Evolutionary conservation across 176 grass and related monocot species (phyloP).

Genomic region (maize (Zea mays)): DNA sequence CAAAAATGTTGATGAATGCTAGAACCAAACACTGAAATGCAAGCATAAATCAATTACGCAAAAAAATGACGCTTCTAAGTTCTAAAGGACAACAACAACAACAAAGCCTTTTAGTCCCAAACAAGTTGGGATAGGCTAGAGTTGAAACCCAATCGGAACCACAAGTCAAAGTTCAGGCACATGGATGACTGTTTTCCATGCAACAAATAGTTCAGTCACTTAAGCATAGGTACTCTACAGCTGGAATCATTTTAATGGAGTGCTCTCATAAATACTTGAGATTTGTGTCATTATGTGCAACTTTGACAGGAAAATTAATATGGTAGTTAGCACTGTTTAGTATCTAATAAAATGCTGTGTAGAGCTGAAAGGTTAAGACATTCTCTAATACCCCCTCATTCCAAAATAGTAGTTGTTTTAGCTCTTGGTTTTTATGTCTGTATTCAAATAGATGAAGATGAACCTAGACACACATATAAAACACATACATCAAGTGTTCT

Average conservation of each 20-base stretch:
- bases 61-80: background rate
- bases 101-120: no score
- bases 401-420: no score
- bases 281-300: background rate
- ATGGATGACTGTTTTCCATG: no score
- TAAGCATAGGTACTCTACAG: background rate
- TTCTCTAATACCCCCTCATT: background rate
- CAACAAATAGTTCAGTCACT: background rate
- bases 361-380: background rate
- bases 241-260: background rate
- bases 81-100: no score
- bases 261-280: background rate
- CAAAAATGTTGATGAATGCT: background rate
- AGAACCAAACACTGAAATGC: conserved; percentile 8
- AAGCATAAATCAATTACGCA: background rate
- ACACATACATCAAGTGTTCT: no score
- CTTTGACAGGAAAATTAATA: background rate
- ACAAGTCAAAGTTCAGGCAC: no score
- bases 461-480: no score
- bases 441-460: no score
- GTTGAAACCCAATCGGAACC: no score
- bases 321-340: background rate
- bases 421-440: no score
- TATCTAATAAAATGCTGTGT: background rate
- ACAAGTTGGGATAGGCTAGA: no score